Conservation (phyloP, 805 yeast species). For the Monosporozyma aerobia region DNA sequence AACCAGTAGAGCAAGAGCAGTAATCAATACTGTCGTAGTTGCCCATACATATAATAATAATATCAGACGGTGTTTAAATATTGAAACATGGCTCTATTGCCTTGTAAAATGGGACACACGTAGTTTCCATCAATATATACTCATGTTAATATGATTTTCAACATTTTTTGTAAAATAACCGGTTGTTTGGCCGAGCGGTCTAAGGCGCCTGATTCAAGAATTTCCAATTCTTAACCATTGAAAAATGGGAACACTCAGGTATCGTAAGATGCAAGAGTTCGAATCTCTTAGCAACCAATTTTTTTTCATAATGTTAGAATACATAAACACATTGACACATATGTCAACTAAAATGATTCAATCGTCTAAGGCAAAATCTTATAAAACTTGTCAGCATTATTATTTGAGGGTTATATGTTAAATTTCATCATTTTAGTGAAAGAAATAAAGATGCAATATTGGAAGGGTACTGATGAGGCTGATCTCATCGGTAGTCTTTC, state of each 20-base stretch:
- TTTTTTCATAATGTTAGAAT: neutral
- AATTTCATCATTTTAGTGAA: neutral
- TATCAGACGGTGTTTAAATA: too few relatives aligned
- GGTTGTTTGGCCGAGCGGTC: conserved; percentile 18
- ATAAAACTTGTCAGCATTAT: too few relatives aligned
- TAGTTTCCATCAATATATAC: too few relatives aligned
- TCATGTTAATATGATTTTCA: too few relatives aligned
- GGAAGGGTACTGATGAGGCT: too few relatives aligned
- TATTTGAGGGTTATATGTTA: neutral
- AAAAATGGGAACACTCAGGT: conserved; percentile 19
- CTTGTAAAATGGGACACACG: too few relatives aligned
- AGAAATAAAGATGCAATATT: neutral
- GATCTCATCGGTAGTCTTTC: too few relatives aligned
- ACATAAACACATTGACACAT: too few relatives aligned
- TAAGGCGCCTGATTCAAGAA: conserved; percentile 26
- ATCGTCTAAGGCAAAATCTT: neutral
- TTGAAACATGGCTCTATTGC: too few relatives aligned
- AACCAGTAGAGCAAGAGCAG: too few relatives aligned
- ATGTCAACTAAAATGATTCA: neutral
- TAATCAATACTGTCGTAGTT: too few relatives aligned
- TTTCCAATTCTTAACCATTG: conserved; percentile 8
- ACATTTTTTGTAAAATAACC: neutral
- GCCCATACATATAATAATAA: too few relatives aligned
- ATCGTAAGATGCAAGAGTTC: conserved; percentile 27
- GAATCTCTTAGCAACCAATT: conserved; percentile 26